phyloP scores from a whole-genome alignment of 108 stramenopile species.

The Thalassiosira profunda region DNA sequence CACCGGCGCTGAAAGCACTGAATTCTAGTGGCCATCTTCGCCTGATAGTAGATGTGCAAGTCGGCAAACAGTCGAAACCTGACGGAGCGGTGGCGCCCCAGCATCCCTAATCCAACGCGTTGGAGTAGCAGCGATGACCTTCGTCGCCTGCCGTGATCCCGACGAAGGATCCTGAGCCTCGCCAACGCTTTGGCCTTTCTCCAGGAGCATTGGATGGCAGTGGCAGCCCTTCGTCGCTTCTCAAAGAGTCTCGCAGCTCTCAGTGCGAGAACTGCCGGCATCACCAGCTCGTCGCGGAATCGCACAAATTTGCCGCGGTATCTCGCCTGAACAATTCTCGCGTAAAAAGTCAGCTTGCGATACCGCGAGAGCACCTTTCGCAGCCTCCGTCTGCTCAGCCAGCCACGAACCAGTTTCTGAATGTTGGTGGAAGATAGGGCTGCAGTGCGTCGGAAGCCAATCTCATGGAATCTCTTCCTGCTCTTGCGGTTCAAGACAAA shows the following conservation, averaged over 20 bases:
- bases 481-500: slow-evolving; percentile 2
- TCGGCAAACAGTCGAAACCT: slow-evolving; percentile 3
- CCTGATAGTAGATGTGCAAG: not conserved
- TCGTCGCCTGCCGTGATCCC: not conserved
- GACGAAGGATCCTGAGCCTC: not conserved
- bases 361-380: not conserved
- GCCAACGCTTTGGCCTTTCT: not conserved
- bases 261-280: slow-evolving; percentile 3
- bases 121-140: not conserved
- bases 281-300: not conserved
- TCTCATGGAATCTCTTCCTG: not conserved
- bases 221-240: not conserved
- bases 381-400: not conserved
- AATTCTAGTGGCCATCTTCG: not conserved
- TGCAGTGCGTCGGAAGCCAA: not conserved
- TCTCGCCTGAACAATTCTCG: not conserved
- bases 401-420: slow-evolving; percentile 2
- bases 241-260: not conserved
- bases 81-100: not conserved
- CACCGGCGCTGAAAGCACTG: not conserved
- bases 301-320: slow-evolving; percentile 5
- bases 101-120: not conserved
- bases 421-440: not conserved
- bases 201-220: slow-evolving; percentile 2
- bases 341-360: not conserved